Conservation (phyloP, 2,329 filamentous ascomycete species). For the Chrysoporthe cubensis region DNA sequence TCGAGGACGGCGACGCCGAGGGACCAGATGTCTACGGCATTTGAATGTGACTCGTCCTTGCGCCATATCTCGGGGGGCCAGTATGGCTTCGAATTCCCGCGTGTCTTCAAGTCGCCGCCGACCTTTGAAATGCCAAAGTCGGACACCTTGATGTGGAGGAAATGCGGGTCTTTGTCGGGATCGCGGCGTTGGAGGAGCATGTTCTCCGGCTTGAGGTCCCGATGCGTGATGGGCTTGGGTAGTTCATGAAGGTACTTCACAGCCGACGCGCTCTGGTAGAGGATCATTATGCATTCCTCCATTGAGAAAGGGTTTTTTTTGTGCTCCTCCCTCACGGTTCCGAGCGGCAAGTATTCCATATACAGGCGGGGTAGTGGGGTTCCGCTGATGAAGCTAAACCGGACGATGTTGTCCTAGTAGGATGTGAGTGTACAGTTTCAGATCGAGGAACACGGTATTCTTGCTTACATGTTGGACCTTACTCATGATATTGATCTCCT, state of each 20-base stretch:
- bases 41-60: constrained; percentile 2
- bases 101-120: constrained; percentile 4
- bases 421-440: no score
- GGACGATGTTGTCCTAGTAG: neutral
- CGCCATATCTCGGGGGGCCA: constrained; percentile 3
- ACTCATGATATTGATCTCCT: neutral
- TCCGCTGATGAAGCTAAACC: neutral
- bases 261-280: neutral
- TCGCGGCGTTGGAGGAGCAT: constrained; percentile 1
- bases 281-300: no score
- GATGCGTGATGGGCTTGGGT: neutral
- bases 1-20: constrained; percentile 16
- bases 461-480: neutral
- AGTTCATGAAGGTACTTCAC: constrained; percentile 1
- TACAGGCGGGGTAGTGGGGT: neutral
- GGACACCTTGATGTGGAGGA: neutral
- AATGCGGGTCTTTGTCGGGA: neutral
- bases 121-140: neutral
- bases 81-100: constrained; percentile 12
- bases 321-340: neutral
- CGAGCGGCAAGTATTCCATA: neutral
- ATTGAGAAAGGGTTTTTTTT: no score
- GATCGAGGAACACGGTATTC: no score
- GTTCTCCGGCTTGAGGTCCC: constrained; percentile 1
- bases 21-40: constrained; percentile 19